Percentiles rank a stretch among this genome's conserved stretches.
phyloP scores from a whole-genome alignment of 768 basidiomycete species.

The Rhodotorula graminis region DNA sequence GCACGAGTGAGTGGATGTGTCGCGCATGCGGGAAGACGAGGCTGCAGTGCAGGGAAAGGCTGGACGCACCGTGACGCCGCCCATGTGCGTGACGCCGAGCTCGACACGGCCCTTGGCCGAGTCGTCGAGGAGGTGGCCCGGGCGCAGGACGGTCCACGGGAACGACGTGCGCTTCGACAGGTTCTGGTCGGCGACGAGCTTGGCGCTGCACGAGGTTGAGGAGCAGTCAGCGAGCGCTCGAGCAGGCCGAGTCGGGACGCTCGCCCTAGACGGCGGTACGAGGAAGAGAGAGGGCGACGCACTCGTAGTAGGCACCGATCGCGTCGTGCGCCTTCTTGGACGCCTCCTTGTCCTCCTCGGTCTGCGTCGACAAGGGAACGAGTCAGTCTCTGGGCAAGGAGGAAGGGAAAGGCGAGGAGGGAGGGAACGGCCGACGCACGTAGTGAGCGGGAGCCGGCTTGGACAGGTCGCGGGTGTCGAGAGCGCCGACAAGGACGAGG shows the following conservation, averaged over 20 bases:
- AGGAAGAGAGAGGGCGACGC: neutral
- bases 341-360: conserved; percentile 6
- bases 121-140: conserved; percentile 56
- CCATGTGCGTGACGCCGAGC: conserved; percentile 58
- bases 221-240: neutral
- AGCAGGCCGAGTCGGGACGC: neutral
- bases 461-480: conserved; percentile 20
- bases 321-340: conserved; percentile 28
- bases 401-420: too few relatives aligned
- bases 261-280: neutral
- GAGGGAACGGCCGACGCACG: neutral
- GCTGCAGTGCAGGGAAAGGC: neutral
- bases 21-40: too few relatives aligned
- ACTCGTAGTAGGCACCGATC: conserved; percentile 37
- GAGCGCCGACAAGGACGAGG: conserved; percentile 33
- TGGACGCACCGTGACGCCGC: conserved; percentile 53
- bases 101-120: conserved; percentile 55
- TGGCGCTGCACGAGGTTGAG: conserved; percentile 42
- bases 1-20: too few relatives aligned
- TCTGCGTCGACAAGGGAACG: neutral
- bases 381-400: too few relatives aligned
- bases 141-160: conserved; percentile 64
- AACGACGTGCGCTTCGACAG: conserved; percentile 55
- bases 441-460: conserved; percentile 29
- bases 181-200: conserved; percentile 52